Base-by-base conservation (phyloP, 148 eudicot genomes). In the Cornus suecica region DNA sequence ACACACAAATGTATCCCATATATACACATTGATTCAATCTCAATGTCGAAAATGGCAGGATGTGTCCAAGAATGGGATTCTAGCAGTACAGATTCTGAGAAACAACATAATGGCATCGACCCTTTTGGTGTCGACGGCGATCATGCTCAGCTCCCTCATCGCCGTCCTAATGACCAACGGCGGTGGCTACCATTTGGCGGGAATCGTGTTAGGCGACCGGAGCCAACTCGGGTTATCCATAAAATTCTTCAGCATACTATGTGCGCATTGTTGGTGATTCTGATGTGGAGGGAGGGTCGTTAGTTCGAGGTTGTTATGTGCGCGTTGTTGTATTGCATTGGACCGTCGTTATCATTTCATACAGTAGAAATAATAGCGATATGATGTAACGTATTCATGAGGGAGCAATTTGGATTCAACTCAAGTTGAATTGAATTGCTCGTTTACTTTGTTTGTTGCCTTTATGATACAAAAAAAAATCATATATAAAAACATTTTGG, bases 31-130 rank as follows among this genome's bases (percentile, higher is more conserved):
- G 10, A 37, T 37, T 1, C 0, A 3, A 37, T 37, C n/a, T n/a
- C n/a, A 30, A 64, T n/a, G n/a, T n/a, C n/a, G n/a, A 1, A 20
- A 3, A 68, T 70, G 48, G 25, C 88, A 91, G 95, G 95, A 91
- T 73, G 54, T 77, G 25, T 34, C 81, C 25, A 91, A 89, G 80
- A 85, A 84, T 27, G 97, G 82, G 30, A 86, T 91, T 26, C 65
- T 91, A 67, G 91, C 97, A 60, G 97, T 91, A 4, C 97, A 91
- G 76, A 88, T 90, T 13, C 67, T 91, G 8, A 81, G 97, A 76
- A 91, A 91, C 92, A 89, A 88, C 89, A 89, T 91, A 85, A 91
- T 91, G 97, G 97, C 93, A 52, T 91, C 97, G 16, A 91, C 97
- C 28, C 76, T 91, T 0, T 72, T 91, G 65, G 97, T 93, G 13